phyloP scores from a whole-genome alignment of 371 early-diverging fungal species.

The Fennellomyces sp. region DNA sequence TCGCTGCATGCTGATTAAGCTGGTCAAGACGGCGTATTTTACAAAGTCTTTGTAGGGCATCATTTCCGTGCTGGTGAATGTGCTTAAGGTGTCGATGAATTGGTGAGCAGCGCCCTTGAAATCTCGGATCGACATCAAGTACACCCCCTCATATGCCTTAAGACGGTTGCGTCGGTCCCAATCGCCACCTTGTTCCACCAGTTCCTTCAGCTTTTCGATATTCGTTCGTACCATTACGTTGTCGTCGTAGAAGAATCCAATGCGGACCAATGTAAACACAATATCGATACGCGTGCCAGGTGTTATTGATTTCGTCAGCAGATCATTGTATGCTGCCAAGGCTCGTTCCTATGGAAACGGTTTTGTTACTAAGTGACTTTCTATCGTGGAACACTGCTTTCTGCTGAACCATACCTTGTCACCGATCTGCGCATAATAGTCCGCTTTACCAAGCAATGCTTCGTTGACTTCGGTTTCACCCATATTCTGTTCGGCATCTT shows the following conservation, averaged over 20 bases:
- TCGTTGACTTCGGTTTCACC: constrained; percentile 96
- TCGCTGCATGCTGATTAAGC: constrained; percentile 88
- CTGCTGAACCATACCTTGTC: constrained; percentile 81
- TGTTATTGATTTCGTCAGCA: constrained; percentile 86
- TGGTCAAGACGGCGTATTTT: constrained; percentile 91
- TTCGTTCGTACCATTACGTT: constrained; percentile 77
- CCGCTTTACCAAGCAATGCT: constrained; percentile 89
- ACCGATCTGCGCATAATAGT: constrained; percentile 91
- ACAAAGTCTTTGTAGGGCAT: constrained; percentile 98
- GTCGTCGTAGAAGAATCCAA: constrained; percentile 94
- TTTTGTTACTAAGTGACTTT: too few relatives aligned
- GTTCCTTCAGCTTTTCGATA: constrained; percentile 81
- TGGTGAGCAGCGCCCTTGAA: constrained; percentile 92
- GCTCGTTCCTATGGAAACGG: constrained; percentile 80
- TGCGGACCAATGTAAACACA: constrained; percentile 87
- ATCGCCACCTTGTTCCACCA: constrained; percentile 98
- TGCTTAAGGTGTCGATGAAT: constrained; percentile 94
- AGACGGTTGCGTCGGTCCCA: constrained; percentile 99
- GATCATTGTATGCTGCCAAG: constrained; percentile 77
- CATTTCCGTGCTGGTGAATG: constrained; percentile 97
- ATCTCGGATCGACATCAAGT: constrained; percentile 91
- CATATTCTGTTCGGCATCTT: constrained; percentile 88
- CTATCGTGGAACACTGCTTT: too few relatives aligned
- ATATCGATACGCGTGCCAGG: constrained; percentile 93
- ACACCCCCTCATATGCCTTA: constrained; percentile 97